These are phyloP conservation scores for Colletotrichum tabaci DNA, from an alignment of 2,329 filamentous ascomycete genomes.

Conservation along the genomic window DNA sequence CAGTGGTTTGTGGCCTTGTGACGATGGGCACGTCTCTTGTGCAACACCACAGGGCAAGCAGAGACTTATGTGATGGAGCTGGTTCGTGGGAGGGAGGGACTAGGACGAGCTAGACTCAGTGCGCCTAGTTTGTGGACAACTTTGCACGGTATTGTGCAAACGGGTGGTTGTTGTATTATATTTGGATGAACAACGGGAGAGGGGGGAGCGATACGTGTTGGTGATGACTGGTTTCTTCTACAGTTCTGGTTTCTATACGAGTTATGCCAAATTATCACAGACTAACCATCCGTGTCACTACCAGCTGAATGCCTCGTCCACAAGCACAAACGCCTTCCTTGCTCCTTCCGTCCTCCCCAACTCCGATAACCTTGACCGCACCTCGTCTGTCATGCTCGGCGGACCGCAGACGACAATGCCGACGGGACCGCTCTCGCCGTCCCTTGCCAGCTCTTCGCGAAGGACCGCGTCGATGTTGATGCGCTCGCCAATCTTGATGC, in stretches of 20 bases:
- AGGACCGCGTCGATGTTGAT: conserved; percentile 47
- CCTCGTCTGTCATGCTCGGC: conserved; percentile 49
- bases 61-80: no score
- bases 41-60: no score
- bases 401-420: conserved; percentile 51
- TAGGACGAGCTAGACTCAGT: no score
- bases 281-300: conserved; percentile 25
- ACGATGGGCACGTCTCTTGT: no score
- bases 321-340: conserved; percentile 45
- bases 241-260: neutral
- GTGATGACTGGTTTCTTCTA: neutral
- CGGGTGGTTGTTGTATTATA: neutral
- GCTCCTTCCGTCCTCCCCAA: conserved; percentile 41
- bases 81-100: no score
- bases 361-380: conserved; percentile 45
- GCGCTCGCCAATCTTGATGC: conserved; percentile 45
- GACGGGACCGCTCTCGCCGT: conserved; percentile 41
- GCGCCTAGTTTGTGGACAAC: no score
- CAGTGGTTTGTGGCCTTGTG: neutral
- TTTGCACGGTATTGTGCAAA: no score
- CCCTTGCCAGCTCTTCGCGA: conserved; percentile 42
- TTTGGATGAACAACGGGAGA: neutral
- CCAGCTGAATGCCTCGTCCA: conserved; percentile 49
- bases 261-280: neutral
- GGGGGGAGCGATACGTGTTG: neutral